Conservation (phyloP, 108 stramenopile species). For the Conticribra guillardii region DNA sequence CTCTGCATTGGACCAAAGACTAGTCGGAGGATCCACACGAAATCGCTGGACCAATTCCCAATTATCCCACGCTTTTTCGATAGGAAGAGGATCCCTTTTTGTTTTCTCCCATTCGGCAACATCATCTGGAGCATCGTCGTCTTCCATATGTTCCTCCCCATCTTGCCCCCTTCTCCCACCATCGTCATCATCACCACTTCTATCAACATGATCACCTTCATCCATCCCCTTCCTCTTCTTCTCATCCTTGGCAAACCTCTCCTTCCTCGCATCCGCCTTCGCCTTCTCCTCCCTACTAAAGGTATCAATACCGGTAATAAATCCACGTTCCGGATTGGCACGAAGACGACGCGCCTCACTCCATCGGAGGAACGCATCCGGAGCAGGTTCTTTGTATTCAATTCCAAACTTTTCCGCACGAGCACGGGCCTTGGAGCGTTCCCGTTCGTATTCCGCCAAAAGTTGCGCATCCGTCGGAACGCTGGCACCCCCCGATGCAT, state of each 20-base stretch:
- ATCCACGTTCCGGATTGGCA: slow-evolving; percentile 68
- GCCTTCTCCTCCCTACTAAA: slow-evolving; percentile 64
- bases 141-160: slow-evolving; percentile 41
- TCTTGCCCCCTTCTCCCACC: slow-evolving; percentile 24
- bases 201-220: slow-evolving; percentile 21
- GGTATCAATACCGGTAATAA: slow-evolving; percentile 81
- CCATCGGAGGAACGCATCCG: slow-evolving; percentile 77
- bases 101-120: slow-evolving; percentile 48
- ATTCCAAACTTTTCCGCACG: slow-evolving; percentile 81
- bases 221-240: slow-evolving; percentile 29
- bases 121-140: slow-evolving; percentile 46
- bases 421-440: slow-evolving; percentile 67
- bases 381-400: slow-evolving; percentile 66
- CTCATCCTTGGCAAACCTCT: slow-evolving; percentile 59
- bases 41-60: slow-evolving; percentile 64
- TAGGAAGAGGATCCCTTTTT: slow-evolving; percentile 54
- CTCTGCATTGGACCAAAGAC: slow-evolving; percentile 24
- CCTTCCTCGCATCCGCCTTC: slow-evolving; percentile 70
- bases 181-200: slow-evolving; percentile 11
- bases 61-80: slow-evolving; percentile 84
- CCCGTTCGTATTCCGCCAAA: slow-evolving; percentile 71
- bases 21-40: slow-evolving; percentile 61
- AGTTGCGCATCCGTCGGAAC: slow-evolving; percentile 55
- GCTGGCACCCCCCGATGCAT: slow-evolving; percentile 12
- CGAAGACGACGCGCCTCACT: slow-evolving; percentile 66